These are phyloP conservation scores for Sutorius australiensis DNA, from an alignment of 768 basidiomycete genomes.

Conservation along the genomic window DNA sequence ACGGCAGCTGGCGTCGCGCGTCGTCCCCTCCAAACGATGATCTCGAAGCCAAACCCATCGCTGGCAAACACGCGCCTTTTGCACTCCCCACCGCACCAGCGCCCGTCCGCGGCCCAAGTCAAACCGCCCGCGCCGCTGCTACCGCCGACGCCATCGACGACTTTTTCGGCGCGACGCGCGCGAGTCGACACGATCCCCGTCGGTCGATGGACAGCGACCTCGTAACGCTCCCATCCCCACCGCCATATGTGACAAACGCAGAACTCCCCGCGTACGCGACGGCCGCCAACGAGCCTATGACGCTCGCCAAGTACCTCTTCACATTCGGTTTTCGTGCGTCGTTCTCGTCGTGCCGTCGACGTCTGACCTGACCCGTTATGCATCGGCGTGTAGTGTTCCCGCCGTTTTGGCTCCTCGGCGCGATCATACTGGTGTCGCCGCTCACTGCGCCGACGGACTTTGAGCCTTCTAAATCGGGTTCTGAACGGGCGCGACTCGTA, in stretches of 20 bases:
- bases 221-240: constrained; percentile 12
- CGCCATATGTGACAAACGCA: constrained; percentile 30
- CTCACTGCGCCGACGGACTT: constrained; percentile 33
- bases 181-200: constrained; percentile 30
- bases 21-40: constrained; percentile 7
- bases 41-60: constrained; percentile 17
- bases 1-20: constrained; percentile 15
- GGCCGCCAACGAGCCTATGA: constrained; percentile 35
- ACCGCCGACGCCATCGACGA: constrained; percentile 19
- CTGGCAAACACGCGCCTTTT: constrained; percentile 3
- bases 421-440: constrained; percentile 38
- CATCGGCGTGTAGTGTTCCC: constrained; percentile 38
- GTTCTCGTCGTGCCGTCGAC: background rate
- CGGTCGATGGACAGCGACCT: constrained; percentile 1
- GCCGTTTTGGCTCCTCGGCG: constrained; percentile 45
- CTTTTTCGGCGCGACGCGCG: constrained; percentile 31
- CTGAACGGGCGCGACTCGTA: constrained; percentile 33
- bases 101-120: constrained; percentile 3
- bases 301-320: constrained; percentile 47
- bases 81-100: constrained; percentile 5
- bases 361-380: background rate
- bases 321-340: constrained; percentile 48
- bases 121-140: constrained; percentile 1
- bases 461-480: constrained; percentile 32
- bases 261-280: constrained; percentile 35